Conservation (phyloP, 192 early-diverging fungal species). For the Coemansia furcata region DNA sequence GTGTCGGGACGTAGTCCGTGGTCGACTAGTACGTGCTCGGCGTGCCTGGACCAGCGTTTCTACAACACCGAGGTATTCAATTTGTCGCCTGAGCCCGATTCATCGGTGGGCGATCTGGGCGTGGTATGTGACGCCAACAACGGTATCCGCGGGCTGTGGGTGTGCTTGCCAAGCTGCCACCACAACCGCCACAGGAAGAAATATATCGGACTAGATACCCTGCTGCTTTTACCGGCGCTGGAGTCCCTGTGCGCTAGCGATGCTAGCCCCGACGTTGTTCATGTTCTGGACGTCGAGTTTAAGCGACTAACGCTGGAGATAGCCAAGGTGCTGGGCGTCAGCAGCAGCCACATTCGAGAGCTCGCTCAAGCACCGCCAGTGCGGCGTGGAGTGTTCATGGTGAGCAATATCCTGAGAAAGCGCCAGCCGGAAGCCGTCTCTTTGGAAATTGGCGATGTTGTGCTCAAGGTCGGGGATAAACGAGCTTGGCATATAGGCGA, state of each 20-base stretch:
- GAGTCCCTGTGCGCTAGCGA: background rate
- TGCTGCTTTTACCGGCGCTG: constrained; percentile 18
- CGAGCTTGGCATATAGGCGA: constrained; percentile 19
- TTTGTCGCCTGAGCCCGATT: background rate
- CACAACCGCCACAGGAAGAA: background rate
- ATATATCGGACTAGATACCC: constrained; percentile 17
- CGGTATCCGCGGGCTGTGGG: constrained; percentile 12
- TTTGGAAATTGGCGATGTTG: constrained; percentile 33
- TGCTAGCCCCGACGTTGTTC: background rate
- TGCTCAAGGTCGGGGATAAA: constrained; percentile 15
- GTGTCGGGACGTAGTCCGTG: constrained; percentile 16
- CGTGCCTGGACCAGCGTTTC: constrained; percentile 19
- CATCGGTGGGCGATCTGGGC: constrained; percentile 4
- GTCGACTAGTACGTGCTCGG: constrained; percentile 9
- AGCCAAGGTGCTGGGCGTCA: constrained; percentile 22
- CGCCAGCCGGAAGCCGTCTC: background rate
- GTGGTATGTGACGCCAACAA: constrained; percentile 3
- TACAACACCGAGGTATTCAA: constrained; percentile 23
- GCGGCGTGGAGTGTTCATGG: constrained; percentile 5
- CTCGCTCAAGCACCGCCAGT: background rate
- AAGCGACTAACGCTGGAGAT: background rate
- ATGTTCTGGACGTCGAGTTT: constrained; percentile 34
- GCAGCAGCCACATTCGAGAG: constrained; percentile 1
- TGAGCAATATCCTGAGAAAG: constrained; percentile 7
- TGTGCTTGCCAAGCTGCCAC: constrained; percentile 5